Evolutionary conservation across 768 basidiomycete genomes (phyloP).

Genomic region (Tricholomella constricta): DNA sequence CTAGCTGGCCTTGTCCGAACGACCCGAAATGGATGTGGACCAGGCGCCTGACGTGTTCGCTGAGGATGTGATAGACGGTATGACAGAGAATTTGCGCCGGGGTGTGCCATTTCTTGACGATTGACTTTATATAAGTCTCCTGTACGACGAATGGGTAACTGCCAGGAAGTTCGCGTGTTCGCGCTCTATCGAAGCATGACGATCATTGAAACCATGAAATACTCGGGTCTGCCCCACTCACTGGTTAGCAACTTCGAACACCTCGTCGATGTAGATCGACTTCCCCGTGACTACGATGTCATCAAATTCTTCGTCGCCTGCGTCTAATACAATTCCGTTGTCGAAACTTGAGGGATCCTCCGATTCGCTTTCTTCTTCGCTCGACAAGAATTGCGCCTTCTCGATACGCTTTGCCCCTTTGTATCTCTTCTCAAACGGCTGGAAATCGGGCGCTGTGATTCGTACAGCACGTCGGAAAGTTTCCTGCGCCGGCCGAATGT

Average conservation of each 20-base stretch:
- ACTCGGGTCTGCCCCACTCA: no score
- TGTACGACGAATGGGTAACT: slow-evolving; percentile 67
- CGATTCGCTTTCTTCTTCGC: slow-evolving; percentile 40
- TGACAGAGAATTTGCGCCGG: slow-evolving; percentile 52
- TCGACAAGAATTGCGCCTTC: slow-evolving; percentile 34
- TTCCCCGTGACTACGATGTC: not conserved
- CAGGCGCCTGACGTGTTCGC: slow-evolving; percentile 40
- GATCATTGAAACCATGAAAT: no score
- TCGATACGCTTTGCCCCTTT: slow-evolving; percentile 15
- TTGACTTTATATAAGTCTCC: slow-evolving; percentile 44
- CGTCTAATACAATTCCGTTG: not conserved
- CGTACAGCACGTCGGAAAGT: slow-evolving; percentile 51
- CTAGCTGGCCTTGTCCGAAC: slow-evolving; percentile 55
- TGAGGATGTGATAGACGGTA: slow-evolving; percentile 36
- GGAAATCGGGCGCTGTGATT: slow-evolving; percentile 57
- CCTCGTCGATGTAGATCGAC: slow-evolving; percentile 54
- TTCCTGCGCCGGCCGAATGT: slow-evolving; percentile 50
- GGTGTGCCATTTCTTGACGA: slow-evolving; percentile 48
- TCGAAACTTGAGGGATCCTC: not conserved
- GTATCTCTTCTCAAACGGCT: slow-evolving; percentile 41
- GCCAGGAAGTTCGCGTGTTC: slow-evolving; percentile 70
- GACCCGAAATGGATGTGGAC: slow-evolving; percentile 50
- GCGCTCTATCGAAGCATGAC: slow-evolving; percentile 54
- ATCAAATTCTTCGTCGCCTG: not conserved
- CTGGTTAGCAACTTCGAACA: slow-evolving; percentile 47